Percentiles rank a stretch among this genome's conserved stretches.
These are phyloP conservation scores for Pyrenophora graminea DNA, from an alignment of 2,329 filamentous ascomycete species.

Conservation along the genomic window DNA sequence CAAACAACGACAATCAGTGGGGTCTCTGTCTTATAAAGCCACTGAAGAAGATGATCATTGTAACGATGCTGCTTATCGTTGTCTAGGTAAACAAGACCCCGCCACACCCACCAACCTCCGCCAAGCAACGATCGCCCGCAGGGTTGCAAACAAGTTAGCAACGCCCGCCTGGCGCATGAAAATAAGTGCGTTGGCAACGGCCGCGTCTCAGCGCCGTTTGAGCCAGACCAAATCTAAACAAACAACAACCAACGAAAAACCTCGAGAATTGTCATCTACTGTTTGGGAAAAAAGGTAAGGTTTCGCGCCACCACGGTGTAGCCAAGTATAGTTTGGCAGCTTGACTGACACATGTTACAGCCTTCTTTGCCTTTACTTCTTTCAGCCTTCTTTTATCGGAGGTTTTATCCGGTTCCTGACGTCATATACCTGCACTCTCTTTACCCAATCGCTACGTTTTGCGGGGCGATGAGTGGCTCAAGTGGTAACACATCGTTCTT, in stretches of 20 bases:
- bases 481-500: conserved; percentile 37
- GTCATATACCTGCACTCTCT: background rate
- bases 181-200: too few species aligned
- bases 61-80: too few species aligned
- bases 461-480: conserved; percentile 30
- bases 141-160: conserved; percentile 37
- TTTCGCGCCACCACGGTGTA: too few species aligned
- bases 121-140: conserved; percentile 5
- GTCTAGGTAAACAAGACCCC: too few species aligned
- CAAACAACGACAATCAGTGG: background rate
- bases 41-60: conserved; percentile 6
- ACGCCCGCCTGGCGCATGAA: background rate
- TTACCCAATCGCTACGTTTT: conserved; percentile 30
- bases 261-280: background rate
- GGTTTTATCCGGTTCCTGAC: too few species aligned
- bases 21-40: conserved; percentile 2
- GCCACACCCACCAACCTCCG: background rate
- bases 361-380: too few species aligned
- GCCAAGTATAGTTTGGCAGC: too few species aligned
- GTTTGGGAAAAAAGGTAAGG: background rate
- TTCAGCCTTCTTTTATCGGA: too few species aligned
- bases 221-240: background rate
- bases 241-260: too few species aligned
- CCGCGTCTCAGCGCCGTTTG: background rate
- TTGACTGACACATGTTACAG: too few species aligned